Conservation (phyloP, 2,329 filamentous ascomycete species). For the Didymella lethalis region DNA sequence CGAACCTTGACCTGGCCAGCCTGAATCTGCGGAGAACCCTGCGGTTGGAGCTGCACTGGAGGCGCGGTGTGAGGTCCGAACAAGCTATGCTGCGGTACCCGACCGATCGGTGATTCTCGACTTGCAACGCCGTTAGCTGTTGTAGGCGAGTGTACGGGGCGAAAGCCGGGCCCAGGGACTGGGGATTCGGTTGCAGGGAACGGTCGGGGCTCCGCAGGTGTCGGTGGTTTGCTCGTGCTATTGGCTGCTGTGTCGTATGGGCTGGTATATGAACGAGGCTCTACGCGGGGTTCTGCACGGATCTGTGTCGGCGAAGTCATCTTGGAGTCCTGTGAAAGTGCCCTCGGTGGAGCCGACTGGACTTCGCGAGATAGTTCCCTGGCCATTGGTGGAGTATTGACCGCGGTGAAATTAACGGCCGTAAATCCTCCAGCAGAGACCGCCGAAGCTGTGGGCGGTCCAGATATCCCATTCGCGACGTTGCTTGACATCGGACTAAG, state of each 20-base stretch:
- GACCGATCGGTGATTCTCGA: slow-evolving; percentile 35
- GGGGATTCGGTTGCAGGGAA: slow-evolving; percentile 3
- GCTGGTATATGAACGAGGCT: slow-evolving; percentile 38
- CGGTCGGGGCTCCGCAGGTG: slow-evolving; percentile 10
- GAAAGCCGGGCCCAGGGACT: slow-evolving; percentile 25
- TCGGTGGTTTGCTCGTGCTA: background rate
- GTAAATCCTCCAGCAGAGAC: slow-evolving; percentile 29
- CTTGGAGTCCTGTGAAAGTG: slow-evolving; percentile 18
- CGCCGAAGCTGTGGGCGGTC: slow-evolving; percentile 23
- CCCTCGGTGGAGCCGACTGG: slow-evolving; percentile 28
- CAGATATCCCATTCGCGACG: slow-evolving; percentile 39
- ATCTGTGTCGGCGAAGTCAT: slow-evolving; percentile 13
- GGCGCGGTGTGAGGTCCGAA: slow-evolving; percentile 30
- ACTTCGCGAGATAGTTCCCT: slow-evolving; percentile 23
- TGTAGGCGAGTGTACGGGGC: slow-evolving; percentile 24
- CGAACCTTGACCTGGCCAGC: slow-evolving; percentile 19
- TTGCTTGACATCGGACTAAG: slow-evolving; percentile 42
- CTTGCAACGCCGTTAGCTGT: slow-evolving; percentile 25
- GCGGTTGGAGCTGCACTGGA: slow-evolving; percentile 20
- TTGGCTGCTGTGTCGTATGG: slow-evolving; percentile 40
- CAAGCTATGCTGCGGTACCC: slow-evolving; percentile 27
- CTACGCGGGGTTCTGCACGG: background rate
- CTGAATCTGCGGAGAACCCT: slow-evolving; percentile 19
- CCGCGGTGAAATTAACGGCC: slow-evolving; percentile 40
- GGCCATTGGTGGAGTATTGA: slow-evolving; percentile 32